These are phyloP conservation scores for Actinomucor elegans DNA, from an alignment of 371 early-diverging fungal species.

Conservation along the genomic window DNA sequence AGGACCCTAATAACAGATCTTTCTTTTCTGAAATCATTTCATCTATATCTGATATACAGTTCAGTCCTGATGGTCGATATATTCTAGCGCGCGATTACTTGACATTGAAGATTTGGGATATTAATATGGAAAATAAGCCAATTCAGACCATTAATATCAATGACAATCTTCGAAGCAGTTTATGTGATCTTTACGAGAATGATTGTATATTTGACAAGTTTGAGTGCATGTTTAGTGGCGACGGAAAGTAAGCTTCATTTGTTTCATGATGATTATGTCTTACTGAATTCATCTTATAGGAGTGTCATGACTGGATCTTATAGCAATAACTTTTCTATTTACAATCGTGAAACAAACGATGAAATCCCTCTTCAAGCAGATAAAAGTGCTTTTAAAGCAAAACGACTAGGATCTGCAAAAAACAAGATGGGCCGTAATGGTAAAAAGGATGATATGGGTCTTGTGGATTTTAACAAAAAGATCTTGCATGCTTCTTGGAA, in stretches of 20 bases:
- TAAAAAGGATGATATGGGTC: constrained; percentile 73
- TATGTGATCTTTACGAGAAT: constrained; percentile 98
- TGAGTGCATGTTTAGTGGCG: constrained; percentile 95
- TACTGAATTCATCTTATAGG: constrained; percentile 23
- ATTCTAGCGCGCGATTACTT: constrained; percentile 96
- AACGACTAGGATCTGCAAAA: constrained; percentile 65
- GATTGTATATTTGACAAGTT: constrained; percentile 99
- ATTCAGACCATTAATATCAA: constrained; percentile 94
- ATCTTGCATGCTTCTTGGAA: constrained; percentile 98
- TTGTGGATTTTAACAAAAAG: constrained; percentile 92
- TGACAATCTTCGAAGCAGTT: constrained; percentile 88
- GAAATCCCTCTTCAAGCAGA: constrained; percentile 95
- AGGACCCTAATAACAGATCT: constrained; percentile 90
- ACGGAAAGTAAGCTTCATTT: constrained; percentile 72
- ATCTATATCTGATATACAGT: constrained; percentile 95
- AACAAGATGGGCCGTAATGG: constrained; percentile 62
- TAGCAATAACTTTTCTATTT: constrained; percentile 95
- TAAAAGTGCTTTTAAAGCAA: constrained; percentile 95
- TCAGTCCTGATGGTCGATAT: constrained; percentile 94
- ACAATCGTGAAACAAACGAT: constrained; percentile 68
- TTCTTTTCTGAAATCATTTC: constrained; percentile 99
- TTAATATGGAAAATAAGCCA: constrained; percentile 94
- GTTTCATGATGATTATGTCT: neutral
- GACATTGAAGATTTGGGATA: constrained; percentile 96
- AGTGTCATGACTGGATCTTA: constrained; percentile 94